phyloP scores from a whole-genome alignment of 2,329 filamentous ascomycete genomes.

The Diaporthe velutina region DNA sequence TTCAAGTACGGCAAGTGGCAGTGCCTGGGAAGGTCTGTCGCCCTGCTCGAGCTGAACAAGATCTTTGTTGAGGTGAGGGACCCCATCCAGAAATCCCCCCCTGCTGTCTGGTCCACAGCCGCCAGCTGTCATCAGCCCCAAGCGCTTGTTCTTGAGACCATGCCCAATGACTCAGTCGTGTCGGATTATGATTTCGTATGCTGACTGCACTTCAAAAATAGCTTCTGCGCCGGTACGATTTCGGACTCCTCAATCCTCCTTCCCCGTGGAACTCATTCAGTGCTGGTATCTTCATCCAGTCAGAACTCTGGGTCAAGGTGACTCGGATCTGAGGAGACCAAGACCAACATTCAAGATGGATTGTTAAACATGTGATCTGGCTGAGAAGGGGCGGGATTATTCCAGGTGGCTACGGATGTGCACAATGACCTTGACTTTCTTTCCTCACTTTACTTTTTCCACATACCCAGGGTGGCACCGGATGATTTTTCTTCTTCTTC shows the following conservation, averaged over 20 bases:
- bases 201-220: slow-evolving; percentile 26
- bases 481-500: neutral
- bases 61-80: slow-evolving; percentile 56
- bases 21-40: slow-evolving; percentile 61
- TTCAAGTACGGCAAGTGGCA: slow-evolving; percentile 58
- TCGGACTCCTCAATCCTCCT: slow-evolving; percentile 43
- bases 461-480: slow-evolving; percentile 29
- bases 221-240: slow-evolving; percentile 44
- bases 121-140: neutral
- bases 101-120: neutral
- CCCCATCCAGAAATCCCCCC: neutral
- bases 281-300: slow-evolving; percentile 48
- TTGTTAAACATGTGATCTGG: neutral
- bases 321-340: slow-evolving; percentile 39
- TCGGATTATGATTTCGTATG: neutral
- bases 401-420: slow-evolving; percentile 3
- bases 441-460: neutral
- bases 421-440: neutral
- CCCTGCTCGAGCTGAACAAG: slow-evolving; percentile 60
- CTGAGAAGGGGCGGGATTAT: neutral
- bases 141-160: neutral
- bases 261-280: slow-evolving; percentile 44
- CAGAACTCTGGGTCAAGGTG: slow-evolving; percentile 45
- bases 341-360: neutral
- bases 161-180: too few species aligned